Conservation (phyloP, 2,329 filamentous ascomycete genomes). For the Xylariaceae sp. region DNA sequence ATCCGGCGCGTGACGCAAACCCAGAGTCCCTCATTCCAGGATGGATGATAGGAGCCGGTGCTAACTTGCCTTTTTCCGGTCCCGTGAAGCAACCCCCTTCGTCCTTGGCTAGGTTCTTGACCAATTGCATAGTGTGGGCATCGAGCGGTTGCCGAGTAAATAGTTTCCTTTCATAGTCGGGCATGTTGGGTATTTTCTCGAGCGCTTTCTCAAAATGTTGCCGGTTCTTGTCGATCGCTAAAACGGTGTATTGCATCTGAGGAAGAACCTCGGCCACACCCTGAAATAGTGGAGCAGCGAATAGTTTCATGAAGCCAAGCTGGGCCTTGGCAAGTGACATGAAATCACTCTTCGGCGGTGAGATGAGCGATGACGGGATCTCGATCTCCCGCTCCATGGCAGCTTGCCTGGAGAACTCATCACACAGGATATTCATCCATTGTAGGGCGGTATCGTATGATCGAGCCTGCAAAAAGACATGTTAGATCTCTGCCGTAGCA, state of each 20-base stretch:
- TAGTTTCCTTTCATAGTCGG: constrained; percentile 34
- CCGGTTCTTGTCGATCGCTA: constrained; percentile 75
- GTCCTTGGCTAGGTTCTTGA: constrained; percentile 37
- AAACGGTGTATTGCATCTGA: constrained; percentile 74
- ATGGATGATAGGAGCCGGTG: constrained; percentile 24
- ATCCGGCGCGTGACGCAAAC: constrained; percentile 24
- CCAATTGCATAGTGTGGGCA: constrained; percentile 33
- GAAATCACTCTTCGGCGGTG: constrained; percentile 76
- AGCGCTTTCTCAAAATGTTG: constrained; percentile 65
- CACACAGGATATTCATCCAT: constrained; percentile 92
- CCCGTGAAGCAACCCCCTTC: constrained; percentile 21
- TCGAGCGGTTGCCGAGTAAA: constrained; percentile 41
- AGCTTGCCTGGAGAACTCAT: constrained; percentile 90
- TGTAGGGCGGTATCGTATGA: constrained; percentile 74
- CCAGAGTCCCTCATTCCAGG: constrained; percentile 27
- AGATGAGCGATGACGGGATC: constrained; percentile 82
- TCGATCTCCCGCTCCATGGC: constrained; percentile 84
- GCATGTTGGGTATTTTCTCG: constrained; percentile 53
- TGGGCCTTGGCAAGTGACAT: constrained; percentile 81
- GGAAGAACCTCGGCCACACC: constrained; percentile 83
- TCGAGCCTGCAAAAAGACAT: constrained; percentile 57
- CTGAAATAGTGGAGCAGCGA: constrained; percentile 86
- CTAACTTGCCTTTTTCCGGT: constrained; percentile 18
- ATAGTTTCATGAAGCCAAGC: constrained; percentile 94
- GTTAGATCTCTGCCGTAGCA: constrained; percentile 5